These are phyloP conservation scores for Dicorynia guianensis DNA, from an alignment of 306 rosid species.

Conservation along the genomic window DNA sequence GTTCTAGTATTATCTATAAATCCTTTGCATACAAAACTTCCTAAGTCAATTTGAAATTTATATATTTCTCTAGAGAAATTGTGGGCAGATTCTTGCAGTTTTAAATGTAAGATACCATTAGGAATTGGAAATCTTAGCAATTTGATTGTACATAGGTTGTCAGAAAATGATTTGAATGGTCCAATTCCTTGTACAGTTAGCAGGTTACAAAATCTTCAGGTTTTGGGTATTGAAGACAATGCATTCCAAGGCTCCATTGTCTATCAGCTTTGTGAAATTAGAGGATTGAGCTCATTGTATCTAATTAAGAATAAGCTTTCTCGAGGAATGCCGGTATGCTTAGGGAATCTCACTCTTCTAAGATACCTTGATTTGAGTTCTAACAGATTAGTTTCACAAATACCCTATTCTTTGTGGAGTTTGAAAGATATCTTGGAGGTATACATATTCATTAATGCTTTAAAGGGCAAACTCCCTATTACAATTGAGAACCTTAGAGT, in stretches of 20 bases:
- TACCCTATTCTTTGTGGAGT: constrained; percentile 29
- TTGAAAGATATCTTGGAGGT: background rate
- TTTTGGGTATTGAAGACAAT: constrained; percentile 14
- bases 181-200: too few relatives aligned
- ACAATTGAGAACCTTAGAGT: constrained; percentile 30
- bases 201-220: too few relatives aligned
- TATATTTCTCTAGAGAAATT: constrained; percentile 16
- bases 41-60: constrained; percentile 27
- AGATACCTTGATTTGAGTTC: constrained; percentile 17
- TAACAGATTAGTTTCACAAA: too few relatives aligned
- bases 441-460: constrained; percentile 29
- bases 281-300: background rate
- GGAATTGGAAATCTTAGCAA: constrained; percentile 26
- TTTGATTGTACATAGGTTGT: background rate
- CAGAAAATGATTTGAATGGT: constrained; percentile 23
- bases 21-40: constrained; percentile 35
- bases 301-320: constrained; percentile 20
- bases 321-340: constrained; percentile 33
- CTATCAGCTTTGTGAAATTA: constrained; percentile 32
- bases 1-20: constrained; percentile 2
- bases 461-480: constrained; percentile 2
- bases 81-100: background rate
- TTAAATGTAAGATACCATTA: constrained; percentile 31
- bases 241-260: constrained; percentile 37
- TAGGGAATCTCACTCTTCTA: constrained; percentile 34